Evolutionary conservation across 192 early-diverging fungal genomes (phyloP), one percentile per base, ranked within the genome.

Genomic region (Jimgerdemannia flammicorona): DNA sequence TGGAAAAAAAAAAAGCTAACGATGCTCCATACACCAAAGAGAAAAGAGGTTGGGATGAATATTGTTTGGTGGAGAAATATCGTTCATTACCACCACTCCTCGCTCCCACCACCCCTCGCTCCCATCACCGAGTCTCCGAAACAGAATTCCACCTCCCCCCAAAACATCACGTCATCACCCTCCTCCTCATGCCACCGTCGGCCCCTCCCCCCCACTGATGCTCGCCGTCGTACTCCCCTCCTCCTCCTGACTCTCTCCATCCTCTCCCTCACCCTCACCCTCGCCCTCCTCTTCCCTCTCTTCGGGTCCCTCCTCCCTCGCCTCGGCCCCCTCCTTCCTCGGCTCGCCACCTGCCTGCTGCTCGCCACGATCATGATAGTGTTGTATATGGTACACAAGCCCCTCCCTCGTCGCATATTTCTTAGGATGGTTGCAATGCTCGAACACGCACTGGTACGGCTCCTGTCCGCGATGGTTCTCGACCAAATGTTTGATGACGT

Each of bases 331-430:
- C 49, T 59, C 49, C 49, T 59, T 2, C 49, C 14, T 6, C 14
- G 8, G 8, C 49, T 59, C 49, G 6, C 49, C 49, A n/a, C 41
- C 49, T 59, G 49, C 14, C 49, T 59, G 49, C 14, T 14, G 8
- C 49, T 59, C 49, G 6, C 49, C 49, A n/a, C 41, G 73, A 11
- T 81, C 77, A 67, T 81, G 80, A 3, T 68, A 67, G 11, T 76
- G 70, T 20, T 78, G 39, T 20, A 81, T 78, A 65, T 82, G 80
- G 70, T 82, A 82, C 19, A 82, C 69, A 1, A 82, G 66, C 4
- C 80, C 80, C 29, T 82, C 80, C 9, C 80, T 71, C n/a, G 80
- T 76, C 3, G 80, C 74, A 78, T 76, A 82, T n/a, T 54, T 49
- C 59, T 72, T 72, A 6, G 80, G 77, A 63, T 82, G 80, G 4